phyloP scores from a whole-genome alignment of 2,329 filamentous ascomycete genomes.

The Cladophialophora carrionii region DNA sequence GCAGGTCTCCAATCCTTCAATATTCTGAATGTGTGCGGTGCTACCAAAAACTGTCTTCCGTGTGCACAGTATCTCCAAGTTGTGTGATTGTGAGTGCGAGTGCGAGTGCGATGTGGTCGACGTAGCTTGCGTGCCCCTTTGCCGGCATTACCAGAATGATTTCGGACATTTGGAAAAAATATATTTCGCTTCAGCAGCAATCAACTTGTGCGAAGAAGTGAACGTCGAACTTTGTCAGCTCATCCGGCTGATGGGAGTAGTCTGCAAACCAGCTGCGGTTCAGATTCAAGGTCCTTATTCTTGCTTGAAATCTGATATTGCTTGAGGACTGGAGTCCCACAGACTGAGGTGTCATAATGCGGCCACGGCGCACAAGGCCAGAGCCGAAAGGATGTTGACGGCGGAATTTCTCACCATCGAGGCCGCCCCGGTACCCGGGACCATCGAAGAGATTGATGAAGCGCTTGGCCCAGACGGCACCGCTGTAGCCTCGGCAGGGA shows the following conservation, averaged over 20 bases:
- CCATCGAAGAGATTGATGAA: constrained; percentile 20
- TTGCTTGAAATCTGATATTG: constrained; percentile 10
- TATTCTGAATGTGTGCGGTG: constrained; percentile 12
- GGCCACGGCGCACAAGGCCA: constrained; percentile 19
- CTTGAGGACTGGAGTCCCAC: background rate
- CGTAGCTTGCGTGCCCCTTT: constrained; percentile 14
- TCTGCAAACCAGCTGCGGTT: constrained; percentile 32
- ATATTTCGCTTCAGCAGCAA: constrained; percentile 6
- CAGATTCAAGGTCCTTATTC: constrained; percentile 12
- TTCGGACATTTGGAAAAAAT: constrained; percentile 20
- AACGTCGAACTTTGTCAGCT: constrained; percentile 18
- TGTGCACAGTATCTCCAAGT: constrained; percentile 1
- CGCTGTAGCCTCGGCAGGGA: constrained; percentile 20
- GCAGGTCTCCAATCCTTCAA: constrained; percentile 22
- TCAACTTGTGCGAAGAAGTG: constrained; percentile 15
- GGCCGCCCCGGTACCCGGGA: constrained; percentile 23
- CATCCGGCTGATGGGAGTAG: constrained; percentile 14
- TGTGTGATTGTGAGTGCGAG: no score
- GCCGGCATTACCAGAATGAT: constrained; percentile 32
- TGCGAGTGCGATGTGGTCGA: constrained; percentile 7
- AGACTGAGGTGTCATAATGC: constrained; percentile 16
- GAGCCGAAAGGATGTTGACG: constrained; percentile 17
- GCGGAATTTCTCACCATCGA: constrained; percentile 13
- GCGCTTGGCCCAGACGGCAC: constrained; percentile 21
- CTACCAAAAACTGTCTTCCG: constrained; percentile 11